Percentiles rank a stretch among this genome's conserved stretches.
phyloP scores from a whole-genome alignment of 2,329 filamentous ascomycete species.

The Aphanocladium album region DNA sequence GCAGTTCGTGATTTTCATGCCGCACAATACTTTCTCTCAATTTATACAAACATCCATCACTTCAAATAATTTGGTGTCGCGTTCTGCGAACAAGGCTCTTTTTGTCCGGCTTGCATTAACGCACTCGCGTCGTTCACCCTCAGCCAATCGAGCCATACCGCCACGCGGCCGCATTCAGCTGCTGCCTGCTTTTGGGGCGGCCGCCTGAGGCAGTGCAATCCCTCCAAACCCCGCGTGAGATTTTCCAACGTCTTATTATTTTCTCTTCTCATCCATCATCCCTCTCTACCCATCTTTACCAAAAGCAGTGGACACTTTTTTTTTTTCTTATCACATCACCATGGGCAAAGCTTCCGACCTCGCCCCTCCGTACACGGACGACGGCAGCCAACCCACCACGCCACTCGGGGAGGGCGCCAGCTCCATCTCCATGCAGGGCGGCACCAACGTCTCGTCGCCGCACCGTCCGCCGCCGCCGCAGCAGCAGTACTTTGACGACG shows the following conservation, averaged over 20 bases:
- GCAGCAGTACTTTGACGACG: constrained; percentile 31
- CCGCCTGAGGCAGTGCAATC: constrained; percentile 3
- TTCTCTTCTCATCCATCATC: not conserved
- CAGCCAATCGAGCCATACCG: too few species aligned
- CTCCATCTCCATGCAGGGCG: constrained; percentile 23
- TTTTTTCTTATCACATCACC: not conserved
- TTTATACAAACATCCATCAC: too few species aligned
- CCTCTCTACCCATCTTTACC: not conserved
- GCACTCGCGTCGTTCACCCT: too few species aligned
- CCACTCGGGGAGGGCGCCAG: constrained; percentile 23
- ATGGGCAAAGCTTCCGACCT: constrained; percentile 24
- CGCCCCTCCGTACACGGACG: constrained; percentile 7
- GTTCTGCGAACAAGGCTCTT: too few species aligned
- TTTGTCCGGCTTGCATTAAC: too few species aligned
- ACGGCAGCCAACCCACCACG: constrained; percentile 15
- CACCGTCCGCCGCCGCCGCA: constrained; percentile 16
- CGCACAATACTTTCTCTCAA: too few species aligned
- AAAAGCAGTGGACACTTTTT: not conserved
- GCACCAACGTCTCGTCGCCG: not conserved
- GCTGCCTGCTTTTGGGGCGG: not conserved
- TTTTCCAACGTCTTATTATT: too few species aligned
- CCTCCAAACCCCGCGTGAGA: not conserved
- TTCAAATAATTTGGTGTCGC: too few species aligned
- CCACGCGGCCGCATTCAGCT: not conserved
- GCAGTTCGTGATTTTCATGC: too few species aligned